Evolutionary conservation across 805 yeast species (phyloP), one percentile per base, ranked within the genome.

Genomic region (Lipomyces starkeyi): DNA sequence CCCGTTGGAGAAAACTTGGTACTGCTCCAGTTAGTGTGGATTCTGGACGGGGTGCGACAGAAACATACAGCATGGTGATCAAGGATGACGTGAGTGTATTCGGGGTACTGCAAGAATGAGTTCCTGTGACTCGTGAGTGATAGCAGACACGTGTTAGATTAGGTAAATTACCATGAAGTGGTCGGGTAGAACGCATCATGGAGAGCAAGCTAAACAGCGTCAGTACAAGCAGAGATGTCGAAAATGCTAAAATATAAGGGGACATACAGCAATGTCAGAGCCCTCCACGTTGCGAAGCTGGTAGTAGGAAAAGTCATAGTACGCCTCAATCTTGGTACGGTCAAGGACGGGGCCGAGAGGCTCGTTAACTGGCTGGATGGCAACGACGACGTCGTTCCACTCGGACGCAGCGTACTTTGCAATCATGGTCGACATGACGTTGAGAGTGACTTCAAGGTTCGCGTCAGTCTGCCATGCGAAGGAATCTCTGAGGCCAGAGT

Each of bases 361-460:
- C 83, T 93, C 97, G 77, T 93, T 93, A 58, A 93, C 80, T 67
- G 92, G 83, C 82, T 93, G 91, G 68, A 93, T 87, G 66, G 97
- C 97, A 71, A 88, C 83, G 56, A 93, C 88, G 49, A 89, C 90
- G 75, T 91, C 95, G 62, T 82, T 78, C 78, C 86, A 91, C 56
- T 86, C 81, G 56, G 80, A 78, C 9, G 79, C 80, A 25, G 91
- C 92, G 79, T 92, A 93, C 75, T 87, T 87, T 52, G 83, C 77
- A 61, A 87, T 80, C 57, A 92, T 82, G 32, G 80, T 74, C 27
- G 82, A 76, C 65, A 93, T 77, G 2, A 87, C 90, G 4, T 82
- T 76, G 61, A 84, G 74, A 0, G 96, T 88, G 29, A 85, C 74
- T 43, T 82, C 78, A 55, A 83, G 80, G 74, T 88, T 87, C 34